Evolutionary conservation across 352 stramenopile genomes (phyloP).

Genomic region (Globisporangium polare): DNA sequence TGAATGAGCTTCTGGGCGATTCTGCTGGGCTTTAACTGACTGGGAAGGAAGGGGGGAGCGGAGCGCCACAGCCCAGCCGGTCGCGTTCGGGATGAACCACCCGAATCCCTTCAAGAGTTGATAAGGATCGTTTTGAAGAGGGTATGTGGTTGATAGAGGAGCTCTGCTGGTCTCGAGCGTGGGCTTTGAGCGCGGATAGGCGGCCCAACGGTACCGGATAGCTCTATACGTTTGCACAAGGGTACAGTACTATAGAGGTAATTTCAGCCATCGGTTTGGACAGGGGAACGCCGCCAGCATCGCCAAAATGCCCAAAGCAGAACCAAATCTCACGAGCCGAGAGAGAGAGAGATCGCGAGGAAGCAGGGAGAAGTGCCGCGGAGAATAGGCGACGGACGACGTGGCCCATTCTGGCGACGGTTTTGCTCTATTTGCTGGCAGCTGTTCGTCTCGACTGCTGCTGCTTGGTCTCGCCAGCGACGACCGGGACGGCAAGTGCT

Average conservation of each 20-base stretch:
- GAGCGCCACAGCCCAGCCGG: constrained; percentile 4
- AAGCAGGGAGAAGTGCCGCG: too few species aligned
- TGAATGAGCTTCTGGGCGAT: neutral
- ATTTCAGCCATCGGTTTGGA: neutral
- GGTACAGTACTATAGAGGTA: neutral
- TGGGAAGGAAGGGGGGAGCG: constrained; percentile 6
- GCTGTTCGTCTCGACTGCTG: too few species aligned
- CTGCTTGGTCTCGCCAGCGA: too few species aligned
- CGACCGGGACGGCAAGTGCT: too few species aligned
- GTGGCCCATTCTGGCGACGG: too few species aligned
- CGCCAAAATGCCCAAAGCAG: neutral
- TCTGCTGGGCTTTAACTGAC: constrained; percentile 8
- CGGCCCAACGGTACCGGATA: neutral
- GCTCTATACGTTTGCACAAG: neutral
- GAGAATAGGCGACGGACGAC: too few species aligned
- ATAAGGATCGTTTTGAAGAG: neutral
- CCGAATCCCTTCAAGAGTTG: neutral
- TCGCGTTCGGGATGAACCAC: constrained; percentile 4
- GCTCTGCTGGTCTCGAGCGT: neutral
- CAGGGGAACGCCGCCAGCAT: neutral
- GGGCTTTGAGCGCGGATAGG: too few species aligned
- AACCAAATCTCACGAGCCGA: too few species aligned
- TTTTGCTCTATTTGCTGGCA: too few species aligned
- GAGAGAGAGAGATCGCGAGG: too few species aligned
- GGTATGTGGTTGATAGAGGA: neutral